Evolutionary conservation across 352 stramenopile species (phyloP).

Genomic region (Phytophthora sp.): DNA sequence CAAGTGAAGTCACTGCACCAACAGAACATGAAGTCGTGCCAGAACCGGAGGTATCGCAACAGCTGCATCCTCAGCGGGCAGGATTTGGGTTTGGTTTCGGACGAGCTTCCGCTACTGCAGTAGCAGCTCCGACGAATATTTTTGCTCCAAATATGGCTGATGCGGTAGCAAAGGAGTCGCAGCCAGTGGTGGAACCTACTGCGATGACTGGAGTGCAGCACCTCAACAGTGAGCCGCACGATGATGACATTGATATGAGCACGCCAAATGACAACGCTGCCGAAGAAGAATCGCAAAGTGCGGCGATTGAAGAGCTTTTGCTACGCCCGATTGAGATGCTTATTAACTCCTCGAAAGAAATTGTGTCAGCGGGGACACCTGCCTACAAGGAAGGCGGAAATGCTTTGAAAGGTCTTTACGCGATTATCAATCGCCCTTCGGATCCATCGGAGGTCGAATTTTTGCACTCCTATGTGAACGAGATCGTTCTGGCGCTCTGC

Average conservation of each 20-base stretch:
- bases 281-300: slow-evolving; percentile 22
- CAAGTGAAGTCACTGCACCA: slow-evolving; percentile 21
- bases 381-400: slow-evolving; percentile 72
- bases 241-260: slow-evolving; percentile 70
- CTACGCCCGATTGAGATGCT: slow-evolving; percentile 71
- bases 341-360: slow-evolving; percentile 65
- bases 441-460: slow-evolving; percentile 70
- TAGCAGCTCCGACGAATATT: slow-evolving; percentile 9
- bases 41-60: slow-evolving; percentile 18
- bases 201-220: slow-evolving; percentile 44
- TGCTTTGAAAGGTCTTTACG: slow-evolving; percentile 81
- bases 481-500: slow-evolving; percentile 76
- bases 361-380: slow-evolving; percentile 60
- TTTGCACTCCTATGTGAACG: slow-evolving; percentile 77
- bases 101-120: slow-evolving; percentile 18
- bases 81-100: slow-evolving; percentile 46
- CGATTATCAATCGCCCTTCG: slow-evolving; percentile 67
- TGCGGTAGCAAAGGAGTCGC: not conserved
- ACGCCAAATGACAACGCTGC: slow-evolving; percentile 22
- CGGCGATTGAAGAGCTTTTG: slow-evolving; percentile 60
- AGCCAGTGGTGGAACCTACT: slow-evolving; percentile 21
- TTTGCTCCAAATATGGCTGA: slow-evolving; percentile 10
- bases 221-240: slow-evolving; percentile 33
- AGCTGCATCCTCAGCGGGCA: slow-evolving; percentile 26
- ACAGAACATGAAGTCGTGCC: slow-evolving; percentile 12